A percentile compares a stretch with the other conserved stretches of the same genome.
Evolutionary conservation across 208 protist genomes (phyloP).

Genomic region (Trichomonas tenax): DNA sequence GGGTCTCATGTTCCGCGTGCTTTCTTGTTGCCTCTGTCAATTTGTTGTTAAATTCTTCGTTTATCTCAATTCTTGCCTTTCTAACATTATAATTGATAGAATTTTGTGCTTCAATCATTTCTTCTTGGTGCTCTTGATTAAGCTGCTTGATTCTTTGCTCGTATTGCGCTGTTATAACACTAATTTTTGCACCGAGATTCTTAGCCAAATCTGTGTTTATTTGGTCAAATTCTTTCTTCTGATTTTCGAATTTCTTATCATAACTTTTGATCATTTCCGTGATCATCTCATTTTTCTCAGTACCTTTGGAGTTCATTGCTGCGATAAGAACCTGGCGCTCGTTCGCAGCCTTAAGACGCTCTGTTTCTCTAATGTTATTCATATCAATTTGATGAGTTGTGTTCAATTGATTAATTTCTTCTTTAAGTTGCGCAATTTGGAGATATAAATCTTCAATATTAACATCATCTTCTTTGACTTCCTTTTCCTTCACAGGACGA

Average conservation of each 20-base stretch:
- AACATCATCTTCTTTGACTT: too few relatives aligned
- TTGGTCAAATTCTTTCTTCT: not conserved
- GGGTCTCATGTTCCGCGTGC: too few relatives aligned
- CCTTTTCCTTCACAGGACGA: not conserved
- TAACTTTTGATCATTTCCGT: not conserved
- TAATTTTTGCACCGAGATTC: not conserved
- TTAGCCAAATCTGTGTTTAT: not conserved
- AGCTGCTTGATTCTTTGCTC: not conserved
- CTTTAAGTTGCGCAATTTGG: not conserved
- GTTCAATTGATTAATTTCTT: not conserved
- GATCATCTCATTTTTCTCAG: not conserved
- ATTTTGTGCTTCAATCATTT: not conserved
- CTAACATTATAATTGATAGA: not conserved
- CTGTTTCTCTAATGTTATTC: not conserved
- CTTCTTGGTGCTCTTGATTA: not conserved
- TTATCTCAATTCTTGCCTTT: not conserved
- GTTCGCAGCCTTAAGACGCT: not conserved
- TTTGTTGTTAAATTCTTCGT: not conserved
- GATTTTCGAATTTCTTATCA: not conserved
- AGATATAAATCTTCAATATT: not conserved
- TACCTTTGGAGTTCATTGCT: not conserved
- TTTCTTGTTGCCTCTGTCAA: not conserved
- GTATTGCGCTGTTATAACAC: not conserved
- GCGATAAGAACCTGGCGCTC: not conserved
- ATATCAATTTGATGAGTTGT: not conserved